These are phyloP conservation scores for Cutaneotrichosporon daszewskae DNA, from an alignment of 1,284 basidiomycete species.

Conservation along the genomic window DNA sequence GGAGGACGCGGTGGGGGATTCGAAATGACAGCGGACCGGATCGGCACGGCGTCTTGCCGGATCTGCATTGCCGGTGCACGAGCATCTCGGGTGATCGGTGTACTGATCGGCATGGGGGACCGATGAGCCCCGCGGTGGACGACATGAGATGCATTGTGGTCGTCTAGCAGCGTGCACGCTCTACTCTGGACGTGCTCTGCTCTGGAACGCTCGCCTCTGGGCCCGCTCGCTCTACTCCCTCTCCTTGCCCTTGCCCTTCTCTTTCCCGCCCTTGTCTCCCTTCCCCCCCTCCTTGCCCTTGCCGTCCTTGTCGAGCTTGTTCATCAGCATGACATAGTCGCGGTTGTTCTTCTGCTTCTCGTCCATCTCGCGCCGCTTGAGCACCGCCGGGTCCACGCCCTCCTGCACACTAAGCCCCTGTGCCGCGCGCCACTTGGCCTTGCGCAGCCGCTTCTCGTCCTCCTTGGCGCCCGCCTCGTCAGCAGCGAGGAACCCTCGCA, in stretches of 20 bases:
- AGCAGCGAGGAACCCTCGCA: slow-evolving; percentile 69
- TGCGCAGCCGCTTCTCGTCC: slow-evolving; percentile 62
- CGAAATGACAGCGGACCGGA: too few relatives aligned
- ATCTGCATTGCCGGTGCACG: too few relatives aligned
- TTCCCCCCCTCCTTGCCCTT: background rate
- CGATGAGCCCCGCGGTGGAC: too few relatives aligned
- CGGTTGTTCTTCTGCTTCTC: slow-evolving; percentile 43
- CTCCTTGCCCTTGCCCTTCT: background rate
- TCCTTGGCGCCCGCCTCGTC: slow-evolving; percentile 60
- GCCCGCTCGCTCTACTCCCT: background rate
- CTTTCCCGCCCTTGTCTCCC: background rate
- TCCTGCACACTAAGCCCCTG: slow-evolving; percentile 44
- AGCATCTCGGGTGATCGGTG: too few relatives aligned
- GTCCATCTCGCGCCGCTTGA: slow-evolving; percentile 23
- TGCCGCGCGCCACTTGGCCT: slow-evolving; percentile 64
- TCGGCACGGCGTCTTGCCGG: too few relatives aligned
- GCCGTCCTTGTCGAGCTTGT: slow-evolving; percentile 38
- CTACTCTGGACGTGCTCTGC: too few relatives aligned
- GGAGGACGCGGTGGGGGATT: too few relatives aligned
- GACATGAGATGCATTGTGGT: too few relatives aligned
- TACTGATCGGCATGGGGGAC: too few relatives aligned
- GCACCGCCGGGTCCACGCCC: slow-evolving; percentile 16
- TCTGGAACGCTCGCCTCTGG: too few relatives aligned
- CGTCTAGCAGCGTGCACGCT: too few relatives aligned
- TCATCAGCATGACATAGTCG: slow-evolving; percentile 43